Evolutionary conservation across 2,329 filamentous ascomycete genomes (phyloP), one percentile per base, ranked within the genome.

Genomic region (Paradendryphiella salina): DNA sequence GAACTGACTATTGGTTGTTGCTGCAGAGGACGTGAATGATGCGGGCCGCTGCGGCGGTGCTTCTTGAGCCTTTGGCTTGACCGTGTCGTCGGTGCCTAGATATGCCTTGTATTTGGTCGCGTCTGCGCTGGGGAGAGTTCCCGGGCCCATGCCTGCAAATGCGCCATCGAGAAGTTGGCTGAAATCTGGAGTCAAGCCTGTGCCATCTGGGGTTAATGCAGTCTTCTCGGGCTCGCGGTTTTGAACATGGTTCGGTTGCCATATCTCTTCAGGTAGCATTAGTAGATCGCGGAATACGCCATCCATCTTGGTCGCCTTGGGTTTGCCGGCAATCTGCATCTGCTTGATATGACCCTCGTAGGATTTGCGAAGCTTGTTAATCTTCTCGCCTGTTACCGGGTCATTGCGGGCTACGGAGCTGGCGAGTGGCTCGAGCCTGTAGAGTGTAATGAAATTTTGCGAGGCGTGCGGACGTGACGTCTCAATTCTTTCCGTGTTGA

Each of bases 371-470:
- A 87, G 75, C 65, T 82, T 81, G 71, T 86, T 80, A 54, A 79
- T 85, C 73, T 87, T 87, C 65, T 85, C 83, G 53, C 83, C 83
- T n/a, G 82, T 85, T 15, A 77, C 69, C 13, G 82, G 82, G 66
- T 87, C 82, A 41, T 75, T 78, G 46, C 84, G 76, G 52, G 80
- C 82, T 56, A 86, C 83, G 46, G 79, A 82, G 59, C 77, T 76
- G 54, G 83, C 81, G 46, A 86, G 75, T 29, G 75, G 69, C 56
- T 80, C 76, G 53, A 86, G 72, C 46, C 78, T 76, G 72, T 85
- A 86, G 49, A 85, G 75, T 43, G 78, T 77, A 54, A 86, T 77
- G 50, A 86, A 73, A 72, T 86, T 81, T 64, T 84, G 75, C 54
- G 79, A 77, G 43, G 78, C 76, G 65, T 84, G 80, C 54, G 84